These are phyloP conservation scores for Ganoderma sp. DNA, from an alignment of 1,284 basidiomycete species.

Conservation along the genomic window DNA sequence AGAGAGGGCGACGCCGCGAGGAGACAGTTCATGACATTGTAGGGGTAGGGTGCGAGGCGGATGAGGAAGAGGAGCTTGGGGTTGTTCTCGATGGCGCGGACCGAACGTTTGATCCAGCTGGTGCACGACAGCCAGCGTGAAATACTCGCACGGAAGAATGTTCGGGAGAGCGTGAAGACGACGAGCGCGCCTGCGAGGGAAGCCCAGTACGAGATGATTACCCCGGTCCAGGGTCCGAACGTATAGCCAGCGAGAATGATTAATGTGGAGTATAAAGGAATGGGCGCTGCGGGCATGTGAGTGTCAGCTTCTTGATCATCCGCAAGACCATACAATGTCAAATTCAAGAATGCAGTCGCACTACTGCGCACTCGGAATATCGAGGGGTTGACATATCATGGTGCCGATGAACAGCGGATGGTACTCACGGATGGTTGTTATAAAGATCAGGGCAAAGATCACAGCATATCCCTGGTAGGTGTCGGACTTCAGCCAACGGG, in stretches of 20 bases:
- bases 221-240: slow-evolving; percentile 81
- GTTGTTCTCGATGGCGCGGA: slow-evolving; percentile 86
- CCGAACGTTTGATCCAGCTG: slow-evolving; percentile 71
- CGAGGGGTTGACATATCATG: neutral
- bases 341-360: neutral
- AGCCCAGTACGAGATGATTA: slow-evolving; percentile 83
- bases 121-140: slow-evolving; percentile 73
- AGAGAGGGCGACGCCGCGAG: slow-evolving; percentile 87
- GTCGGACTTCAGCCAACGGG: slow-evolving; percentile 73
- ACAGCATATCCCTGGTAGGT: slow-evolving; percentile 71
- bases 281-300: slow-evolving; percentile 59
- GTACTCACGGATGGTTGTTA: slow-evolving; percentile 82
- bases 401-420: slow-evolving; percentile 8
- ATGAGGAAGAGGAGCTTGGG: slow-evolving; percentile 86
- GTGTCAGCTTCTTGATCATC: slow-evolving; percentile 21
- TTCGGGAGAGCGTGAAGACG: slow-evolving; percentile 79
- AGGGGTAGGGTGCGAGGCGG: slow-evolving; percentile 83
- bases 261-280: slow-evolving; percentile 88
- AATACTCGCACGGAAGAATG: slow-evolving; percentile 72
- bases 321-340: neutral
- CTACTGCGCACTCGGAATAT: neutral
- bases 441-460: slow-evolving; percentile 78
- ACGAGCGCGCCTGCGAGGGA: slow-evolving; percentile 80
- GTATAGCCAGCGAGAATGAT: slow-evolving; percentile 89
- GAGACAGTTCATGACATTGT: slow-evolving; percentile 91